These are phyloP conservation scores for Rachicladosporium sp. DNA, from an alignment of 2,329 filamentous ascomycete species.

Conservation along the genomic window DNA sequence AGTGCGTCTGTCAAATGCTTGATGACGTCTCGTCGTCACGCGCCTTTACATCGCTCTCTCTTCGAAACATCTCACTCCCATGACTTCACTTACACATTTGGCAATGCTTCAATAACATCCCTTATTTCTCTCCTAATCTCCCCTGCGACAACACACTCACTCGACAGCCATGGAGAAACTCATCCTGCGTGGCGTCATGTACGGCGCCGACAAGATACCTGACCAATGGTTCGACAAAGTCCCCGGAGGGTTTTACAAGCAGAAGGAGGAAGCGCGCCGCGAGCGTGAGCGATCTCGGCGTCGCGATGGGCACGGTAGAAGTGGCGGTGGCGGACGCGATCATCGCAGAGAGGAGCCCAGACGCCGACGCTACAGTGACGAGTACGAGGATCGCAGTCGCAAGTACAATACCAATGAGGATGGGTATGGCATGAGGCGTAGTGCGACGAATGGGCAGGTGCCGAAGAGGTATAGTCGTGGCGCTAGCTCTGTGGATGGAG, in stretches of 20 bases:
- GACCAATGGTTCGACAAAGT: slow-evolving; percentile 27
- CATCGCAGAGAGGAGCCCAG: slow-evolving; percentile 6
- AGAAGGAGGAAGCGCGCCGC: slow-evolving; percentile 13
- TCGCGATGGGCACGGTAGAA: slow-evolving; percentile 7
- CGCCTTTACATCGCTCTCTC: too few species aligned
- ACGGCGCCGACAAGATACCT: slow-evolving; percentile 25
- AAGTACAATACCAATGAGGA: slow-evolving; percentile 11
- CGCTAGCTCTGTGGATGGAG: slow-evolving; percentile 14
- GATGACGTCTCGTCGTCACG: too few species aligned
- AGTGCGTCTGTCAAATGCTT: too few species aligned
- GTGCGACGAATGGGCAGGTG: slow-evolving; percentile 3
- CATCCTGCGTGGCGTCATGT: slow-evolving; percentile 15
- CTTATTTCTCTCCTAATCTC: too few species aligned
- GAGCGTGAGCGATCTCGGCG: slow-evolving; percentile 2
- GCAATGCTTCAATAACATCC: too few species aligned
- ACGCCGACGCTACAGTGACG: slow-evolving; percentile 15
- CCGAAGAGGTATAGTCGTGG: slow-evolving; percentile 3
- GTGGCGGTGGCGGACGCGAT: slow-evolving; percentile 7
- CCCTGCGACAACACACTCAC: too few species aligned
- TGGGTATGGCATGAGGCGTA: slow-evolving; percentile 9
- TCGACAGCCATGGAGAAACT: slow-evolving; percentile 14
- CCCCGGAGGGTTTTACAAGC: slow-evolving; percentile 24
- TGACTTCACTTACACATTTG: too few species aligned
- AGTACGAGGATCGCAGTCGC: slow-evolving; percentile 13
- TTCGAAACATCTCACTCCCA: too few species aligned